Conservation (phyloP, 2,329 filamentous ascomycete genomes). For the Penicillium occitanis region DNA sequence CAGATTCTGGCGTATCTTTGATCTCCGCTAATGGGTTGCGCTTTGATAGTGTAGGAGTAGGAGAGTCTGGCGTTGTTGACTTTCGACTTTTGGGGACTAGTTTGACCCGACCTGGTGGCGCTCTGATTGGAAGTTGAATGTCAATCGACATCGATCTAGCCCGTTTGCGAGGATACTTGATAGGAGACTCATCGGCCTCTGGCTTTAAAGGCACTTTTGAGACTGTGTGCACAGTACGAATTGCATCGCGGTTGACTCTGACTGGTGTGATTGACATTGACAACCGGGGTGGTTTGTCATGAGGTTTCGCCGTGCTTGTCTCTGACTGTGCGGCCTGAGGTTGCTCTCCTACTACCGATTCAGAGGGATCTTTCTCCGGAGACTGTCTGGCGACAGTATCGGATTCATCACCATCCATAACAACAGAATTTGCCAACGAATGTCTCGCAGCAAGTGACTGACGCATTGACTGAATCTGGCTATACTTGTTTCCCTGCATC, state of each 20-base stretch:
- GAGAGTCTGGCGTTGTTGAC: slow-evolving; percentile 27
- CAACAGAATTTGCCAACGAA: slow-evolving; percentile 22
- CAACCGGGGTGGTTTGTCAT: slow-evolving; percentile 12
- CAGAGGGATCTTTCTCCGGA: slow-evolving; percentile 15
- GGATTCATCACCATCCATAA: slow-evolving; percentile 17
- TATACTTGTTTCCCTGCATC: slow-evolving; percentile 13
- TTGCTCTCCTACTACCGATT: not conserved
- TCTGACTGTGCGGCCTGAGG: slow-evolving; percentile 12
- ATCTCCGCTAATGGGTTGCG: slow-evolving; percentile 16
- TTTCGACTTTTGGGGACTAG: slow-evolving; percentile 26
- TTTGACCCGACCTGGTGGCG: slow-evolving; percentile 32
- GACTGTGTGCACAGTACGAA: slow-evolving; percentile 66
- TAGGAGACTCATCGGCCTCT: slow-evolving; percentile 54
- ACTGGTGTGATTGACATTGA: slow-evolving; percentile 57
- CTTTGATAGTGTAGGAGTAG: slow-evolving; percentile 22
- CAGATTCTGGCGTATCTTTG: not conserved
- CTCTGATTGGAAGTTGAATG: slow-evolving; percentile 38
- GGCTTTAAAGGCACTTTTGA: slow-evolving; percentile 75
- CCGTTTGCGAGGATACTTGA: slow-evolving; percentile 48
- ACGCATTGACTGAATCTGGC: slow-evolving; percentile 26
- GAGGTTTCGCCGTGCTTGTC: not conserved
- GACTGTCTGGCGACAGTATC: slow-evolving; percentile 22
- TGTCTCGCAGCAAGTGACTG: slow-evolving; percentile 30
- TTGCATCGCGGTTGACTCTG: slow-evolving; percentile 46
- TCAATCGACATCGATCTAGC: slow-evolving; percentile 54